These are phyloP conservation scores for Diplodia scrobiculata DNA, from an alignment of 2,329 filamentous ascomycete species.

Conservation along the genomic window DNA sequence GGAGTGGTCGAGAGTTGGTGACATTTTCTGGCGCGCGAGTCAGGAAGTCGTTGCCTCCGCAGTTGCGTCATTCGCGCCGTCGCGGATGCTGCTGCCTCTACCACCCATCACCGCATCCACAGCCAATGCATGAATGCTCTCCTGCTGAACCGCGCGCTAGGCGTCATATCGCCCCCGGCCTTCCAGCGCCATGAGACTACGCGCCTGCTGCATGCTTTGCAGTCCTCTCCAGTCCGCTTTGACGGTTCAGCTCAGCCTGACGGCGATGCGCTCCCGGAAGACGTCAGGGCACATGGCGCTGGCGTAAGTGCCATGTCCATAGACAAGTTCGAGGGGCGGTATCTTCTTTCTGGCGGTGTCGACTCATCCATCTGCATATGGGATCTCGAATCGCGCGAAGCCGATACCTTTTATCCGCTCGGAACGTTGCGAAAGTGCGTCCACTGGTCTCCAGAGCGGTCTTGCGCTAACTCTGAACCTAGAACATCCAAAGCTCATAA, in stretches of 20 bases:
- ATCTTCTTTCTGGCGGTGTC: slow-evolving; percentile 80
- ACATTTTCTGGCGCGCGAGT: slow-evolving; percentile 1
- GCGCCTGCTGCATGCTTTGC: slow-evolving; percentile 68
- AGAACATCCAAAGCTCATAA: slow-evolving; percentile 55
- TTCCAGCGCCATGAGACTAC: slow-evolving; percentile 68
- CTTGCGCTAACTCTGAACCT: slow-evolving; percentile 23
- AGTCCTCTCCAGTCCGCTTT: slow-evolving; percentile 69
- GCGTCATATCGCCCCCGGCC: slow-evolving; percentile 61
- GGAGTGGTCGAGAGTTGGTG: neutral
- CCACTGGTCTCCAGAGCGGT: neutral
- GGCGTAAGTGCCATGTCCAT: slow-evolving; percentile 79
- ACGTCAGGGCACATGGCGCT: slow-evolving; percentile 68
- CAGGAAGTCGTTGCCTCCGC: neutral
- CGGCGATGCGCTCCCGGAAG: slow-evolving; percentile 35
- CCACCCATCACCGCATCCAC: neutral
- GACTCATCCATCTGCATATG: slow-evolving; percentile 84
- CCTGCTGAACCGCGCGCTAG: slow-evolving; percentile 74
- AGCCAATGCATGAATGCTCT: slow-evolving; percentile 68
- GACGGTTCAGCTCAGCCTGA: slow-evolving; percentile 55
- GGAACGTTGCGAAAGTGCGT: slow-evolving; percentile 19
- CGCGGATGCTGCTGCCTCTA: neutral
- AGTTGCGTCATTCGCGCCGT: slow-evolving; percentile 2
- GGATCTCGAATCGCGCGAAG: slow-evolving; percentile 68
- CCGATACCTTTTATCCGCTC: slow-evolving; percentile 2
- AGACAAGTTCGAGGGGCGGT: slow-evolving; percentile 77